Percentiles rank a stretch among this genome's conserved stretches.
Conservation (phyloP, 1,139 yeast species). For the Hyphopichia wangnamkhiaoensis region DNA sequence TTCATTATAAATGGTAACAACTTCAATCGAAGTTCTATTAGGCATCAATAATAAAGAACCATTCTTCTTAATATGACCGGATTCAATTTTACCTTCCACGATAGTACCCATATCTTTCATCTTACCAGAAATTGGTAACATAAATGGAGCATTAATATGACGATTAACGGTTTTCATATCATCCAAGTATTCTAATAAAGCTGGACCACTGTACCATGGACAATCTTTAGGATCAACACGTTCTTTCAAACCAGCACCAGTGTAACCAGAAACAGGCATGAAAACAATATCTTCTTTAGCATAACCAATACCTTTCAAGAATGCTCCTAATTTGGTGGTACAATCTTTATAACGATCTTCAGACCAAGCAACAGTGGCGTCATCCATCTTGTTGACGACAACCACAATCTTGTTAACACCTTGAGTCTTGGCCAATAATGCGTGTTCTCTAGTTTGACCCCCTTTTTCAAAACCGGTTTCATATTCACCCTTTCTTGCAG, state of each 20-base stretch:
- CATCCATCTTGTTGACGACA: conserved; percentile 98
- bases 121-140: conserved; percentile 94
- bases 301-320: conserved; percentile 90
- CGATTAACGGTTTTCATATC: conserved; percentile 79
- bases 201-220: conserved; percentile 95
- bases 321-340: conserved; percentile 72
- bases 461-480: conserved; percentile 99
- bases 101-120: conserved; percentile 96
- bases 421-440: conserved; percentile 94
- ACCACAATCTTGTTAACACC: conserved; percentile 94
- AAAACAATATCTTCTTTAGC: conserved; percentile 77
- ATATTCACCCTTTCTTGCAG: conserved; percentile 98
- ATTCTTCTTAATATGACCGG: conserved; percentile 88
- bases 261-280: conserved; percentile 98
- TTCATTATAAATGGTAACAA: conserved; percentile 84
- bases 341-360: conserved; percentile 96
- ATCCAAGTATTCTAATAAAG: conserved; percentile 88
- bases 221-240: conserved; percentile 69
- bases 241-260: conserved; percentile 95
- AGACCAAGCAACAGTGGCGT: conserved; percentile 94
- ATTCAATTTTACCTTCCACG: conserved; percentile 97
- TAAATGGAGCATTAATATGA: conserved; percentile 89
- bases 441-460: conserved; percentile 99
- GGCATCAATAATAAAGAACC: conserved; percentile 86
- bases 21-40: conserved; percentile 79